Base-by-base conservation (phyloP, 495 filamentous ascomycete species). In the Pseudevernia furfuracea region DNA sequence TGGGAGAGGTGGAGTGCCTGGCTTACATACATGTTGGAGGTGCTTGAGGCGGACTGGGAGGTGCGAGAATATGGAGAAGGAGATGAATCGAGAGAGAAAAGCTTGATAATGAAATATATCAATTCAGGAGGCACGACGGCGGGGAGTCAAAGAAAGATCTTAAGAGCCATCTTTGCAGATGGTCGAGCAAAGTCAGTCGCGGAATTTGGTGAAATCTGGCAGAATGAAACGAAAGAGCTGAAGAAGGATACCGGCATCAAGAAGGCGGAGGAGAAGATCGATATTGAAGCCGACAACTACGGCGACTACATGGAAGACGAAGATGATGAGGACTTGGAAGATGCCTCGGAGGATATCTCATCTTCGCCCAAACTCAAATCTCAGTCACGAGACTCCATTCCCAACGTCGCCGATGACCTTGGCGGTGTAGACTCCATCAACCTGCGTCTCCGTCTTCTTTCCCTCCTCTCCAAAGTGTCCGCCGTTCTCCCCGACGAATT, bases 1-100 rank as follows among this genome's bases (percentile, higher is more conserved):
- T 98, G 94, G 94, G 82, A 81, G 62, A 80, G 84, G 69, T 98
- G 94, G 94, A 85, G 81, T 64, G 72, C 84, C 10, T 96, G 91
- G 89, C 78, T 97, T 7, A 83, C 86, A 36, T 87, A 87, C 49
- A 89, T 96, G 84, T 73, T 96, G 23, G 84, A 90, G 43, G 81
- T 89, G 23, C 70, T 97, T 1, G 85, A 94, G 68, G 79, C 78
- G 52, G 94, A 98, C 70, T 89, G 89, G 81, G 72, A 77, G 4
- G 83, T 87, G 57, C 77, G 91, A 23, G 53, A 69, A 52, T 58
- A 65, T 66, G 64, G 65, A 21, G 64, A 74, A 37, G 69, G 69
- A 60, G 72, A 55, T 38, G 71, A 76, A 59, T 81, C 23, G 30
- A 46, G 69, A 61, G 39, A 77, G 46, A 75, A 78, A 19, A 82